Evolutionary conservation across 2,329 filamentous ascomycete genomes (phyloP), one percentile per base, ranked within the genome.

Genomic region (Trichoderma sp.): DNA sequence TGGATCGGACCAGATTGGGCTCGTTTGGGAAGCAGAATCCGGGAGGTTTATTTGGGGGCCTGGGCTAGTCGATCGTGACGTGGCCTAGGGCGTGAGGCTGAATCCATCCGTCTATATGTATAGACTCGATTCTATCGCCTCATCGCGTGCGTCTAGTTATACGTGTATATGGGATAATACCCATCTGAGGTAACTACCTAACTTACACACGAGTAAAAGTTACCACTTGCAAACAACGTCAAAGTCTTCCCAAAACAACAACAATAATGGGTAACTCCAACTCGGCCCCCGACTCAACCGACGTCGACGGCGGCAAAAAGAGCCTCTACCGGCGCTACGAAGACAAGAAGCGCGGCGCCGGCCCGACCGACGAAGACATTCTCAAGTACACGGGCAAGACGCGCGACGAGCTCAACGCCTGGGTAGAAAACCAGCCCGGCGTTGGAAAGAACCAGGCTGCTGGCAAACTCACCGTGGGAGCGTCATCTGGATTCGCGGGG

Each of bases 371-470:
- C 71, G 81, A 81, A 12, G 82, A 83, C 73, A 74, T 84, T 32
- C 64, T 77, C 32, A 83, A 83, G 73, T 83, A 83, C 78, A 83
- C 82, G 39, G 83, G 83, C 75, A 84, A 80, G 74, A 76, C 75
- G 34, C 79, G 80, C 51, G 77, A 76, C 2, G 76, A 81, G 74
- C 76, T 84, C 66, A 76, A 78, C 26, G 39, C 75, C 3, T 84
- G 83, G 82, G 79, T 80, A n/a, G 80, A 80, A 28, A 76, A 76
- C 4, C 75, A 78, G 30, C 82, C 83, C 1, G 82, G 82, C 18
- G 82, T 85, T 5, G 83, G 77, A 43, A 80, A 78, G 67, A 83
- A 84, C 70, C 81, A 82, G 70, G 75, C 80, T 24, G 81, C 82
- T 4, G 81, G 82, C 7, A 80, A 75, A 6, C 67, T 81, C 6